A percentile compares a stretch with the other conserved stretches of the same genome.
Conservation (phyloP, 2,329 filamentous ascomycete species). For the Aspergillus tamarii region DNA sequence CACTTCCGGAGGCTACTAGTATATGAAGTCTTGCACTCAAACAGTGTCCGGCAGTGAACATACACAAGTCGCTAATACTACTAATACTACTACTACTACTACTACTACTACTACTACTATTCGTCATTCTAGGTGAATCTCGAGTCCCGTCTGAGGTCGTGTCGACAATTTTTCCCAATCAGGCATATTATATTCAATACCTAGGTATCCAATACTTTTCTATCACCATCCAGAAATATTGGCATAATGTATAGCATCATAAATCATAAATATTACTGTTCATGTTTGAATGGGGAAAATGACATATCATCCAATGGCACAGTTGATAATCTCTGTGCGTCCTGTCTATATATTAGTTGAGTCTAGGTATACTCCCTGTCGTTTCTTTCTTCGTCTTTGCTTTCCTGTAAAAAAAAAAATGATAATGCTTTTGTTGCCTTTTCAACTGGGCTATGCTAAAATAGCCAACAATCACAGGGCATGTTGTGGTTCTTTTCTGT, state of each 20-base stretch:
- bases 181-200: background rate
- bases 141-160: background rate
- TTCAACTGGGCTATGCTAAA: background rate
- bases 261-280: background rate
- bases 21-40: background rate
- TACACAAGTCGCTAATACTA: too few species aligned
- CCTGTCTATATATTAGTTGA: background rate
- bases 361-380: background rate
- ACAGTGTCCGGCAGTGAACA: background rate
- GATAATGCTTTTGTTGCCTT: background rate
- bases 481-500: background rate
- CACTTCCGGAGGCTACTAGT: background rate
- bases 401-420: background rate
- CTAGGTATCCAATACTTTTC: background rate
- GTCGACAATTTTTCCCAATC: background rate
- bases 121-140: background rate
- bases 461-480: background rate
- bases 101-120: too few species aligned
- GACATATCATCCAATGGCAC: background rate
- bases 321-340: background rate
- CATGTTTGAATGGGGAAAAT: background rate
- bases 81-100: too few species aligned
- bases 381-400: background rate
- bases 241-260: background rate
- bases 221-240: background rate